Evolutionary conservation across 2,329 filamentous ascomycete species (phyloP).

Genomic region (Lasiodiplodia gonubiensis): DNA sequence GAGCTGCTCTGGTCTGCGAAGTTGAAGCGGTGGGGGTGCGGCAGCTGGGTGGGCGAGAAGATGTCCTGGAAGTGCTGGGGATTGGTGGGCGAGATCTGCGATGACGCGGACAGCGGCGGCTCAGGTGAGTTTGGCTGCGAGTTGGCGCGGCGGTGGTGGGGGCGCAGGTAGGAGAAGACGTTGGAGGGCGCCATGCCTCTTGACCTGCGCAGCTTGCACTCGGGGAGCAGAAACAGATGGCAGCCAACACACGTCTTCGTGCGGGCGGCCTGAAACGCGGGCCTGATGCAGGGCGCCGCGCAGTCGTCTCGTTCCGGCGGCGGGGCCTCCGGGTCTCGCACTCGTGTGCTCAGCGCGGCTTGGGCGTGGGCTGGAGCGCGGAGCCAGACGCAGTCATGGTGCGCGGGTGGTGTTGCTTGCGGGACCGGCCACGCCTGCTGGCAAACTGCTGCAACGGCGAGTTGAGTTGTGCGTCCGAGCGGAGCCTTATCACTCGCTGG

Average conservation of each 20-base stretch:
- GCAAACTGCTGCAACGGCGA: background rate
- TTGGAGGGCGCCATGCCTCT: constrained; percentile 45
- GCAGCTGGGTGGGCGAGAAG: constrained; percentile 27
- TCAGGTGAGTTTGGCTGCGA: constrained; percentile 44
- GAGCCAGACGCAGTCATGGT: constrained; percentile 20
- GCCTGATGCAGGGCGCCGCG: constrained; percentile 12
- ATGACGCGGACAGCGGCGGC: constrained; percentile 36
- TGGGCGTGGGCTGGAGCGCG: constrained; percentile 12
- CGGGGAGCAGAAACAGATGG: constrained; percentile 13
- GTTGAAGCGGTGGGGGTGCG: constrained; percentile 32
- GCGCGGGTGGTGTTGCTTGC: background rate
- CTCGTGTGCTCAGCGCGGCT: constrained; percentile 21
- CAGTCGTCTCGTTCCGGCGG: constrained; percentile 22
- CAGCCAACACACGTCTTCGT: constrained; percentile 9
- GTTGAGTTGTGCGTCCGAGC: constrained; percentile 10
- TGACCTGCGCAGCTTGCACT: constrained; percentile 2
- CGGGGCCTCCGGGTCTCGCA: constrained; percentile 6
- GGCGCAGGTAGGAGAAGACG: constrained; percentile 48
- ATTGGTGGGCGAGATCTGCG: constrained; percentile 35
- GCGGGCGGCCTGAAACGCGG: constrained; percentile 20
- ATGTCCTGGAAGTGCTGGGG: constrained; percentile 33
- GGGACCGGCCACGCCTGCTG: constrained; percentile 1
- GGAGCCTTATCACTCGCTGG: constrained; percentile 13
- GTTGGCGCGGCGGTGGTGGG: constrained; percentile 47
- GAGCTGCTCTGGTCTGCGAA: constrained; percentile 38